Conservation (phyloP, 2,329 filamentous ascomycete species). For the Trichoderma semiorbis region DNA sequence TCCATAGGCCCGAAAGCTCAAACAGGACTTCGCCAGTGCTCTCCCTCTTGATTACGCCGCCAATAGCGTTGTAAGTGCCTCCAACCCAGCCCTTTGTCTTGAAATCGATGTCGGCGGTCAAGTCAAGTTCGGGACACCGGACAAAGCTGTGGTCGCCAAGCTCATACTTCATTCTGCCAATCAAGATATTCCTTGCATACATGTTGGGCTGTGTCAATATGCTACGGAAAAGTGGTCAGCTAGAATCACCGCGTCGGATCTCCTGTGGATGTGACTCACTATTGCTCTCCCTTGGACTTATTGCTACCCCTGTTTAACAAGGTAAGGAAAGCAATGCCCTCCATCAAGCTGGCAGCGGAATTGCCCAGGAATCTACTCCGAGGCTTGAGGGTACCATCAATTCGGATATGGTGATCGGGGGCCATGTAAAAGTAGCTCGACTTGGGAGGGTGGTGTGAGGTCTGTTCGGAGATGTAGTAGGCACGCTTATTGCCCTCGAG, state of each 20-base stretch:
- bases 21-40: conserved; percentile 83
- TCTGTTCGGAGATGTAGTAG: conserved; percentile 97
- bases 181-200: conserved; percentile 94
- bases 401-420: conserved; percentile 86
- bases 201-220: conserved; percentile 97
- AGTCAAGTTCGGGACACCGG: conserved; percentile 79
- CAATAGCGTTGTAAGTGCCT: conserved; percentile 94
- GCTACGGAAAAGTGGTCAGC: conserved; percentile 41
- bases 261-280: conserved; percentile 54
- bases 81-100: conserved; percentile 98
- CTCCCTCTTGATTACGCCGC: conserved; percentile 84
- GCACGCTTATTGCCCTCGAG: conserved; percentile 77
- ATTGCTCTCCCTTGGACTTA: conserved; percentile 70
- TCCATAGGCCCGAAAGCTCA: conserved; percentile 91
- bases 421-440: conserved; percentile 99
- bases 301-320: conserved; percentile 73
- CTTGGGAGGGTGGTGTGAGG: conserved; percentile 96
- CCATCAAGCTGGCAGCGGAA: conserved; percentile 97
- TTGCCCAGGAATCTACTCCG: conserved; percentile 94
- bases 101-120: conserved; percentile 92
- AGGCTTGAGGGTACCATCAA: conserved; percentile 93
- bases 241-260: conserved; percentile 10
- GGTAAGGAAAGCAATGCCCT: conserved; percentile 84
- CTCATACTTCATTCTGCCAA: conserved; percentile 99
- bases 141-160: conserved; percentile 94